Evolutionary conservation across 495 filamentous ascomycete genomes (phyloP).

Genomic region (Penicillium maclennaniae): DNA sequence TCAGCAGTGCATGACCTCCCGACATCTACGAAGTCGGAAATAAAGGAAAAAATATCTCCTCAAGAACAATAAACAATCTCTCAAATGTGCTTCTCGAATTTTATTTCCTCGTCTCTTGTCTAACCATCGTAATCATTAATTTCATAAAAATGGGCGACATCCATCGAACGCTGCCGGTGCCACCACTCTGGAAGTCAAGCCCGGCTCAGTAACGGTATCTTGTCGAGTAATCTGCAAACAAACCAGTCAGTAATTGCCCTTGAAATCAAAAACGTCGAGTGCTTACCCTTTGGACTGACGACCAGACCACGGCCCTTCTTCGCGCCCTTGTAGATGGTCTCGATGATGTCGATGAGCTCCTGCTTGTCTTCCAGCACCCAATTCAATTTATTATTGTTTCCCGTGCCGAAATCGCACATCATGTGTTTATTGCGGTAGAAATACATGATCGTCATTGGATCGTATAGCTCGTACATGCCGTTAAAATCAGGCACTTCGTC

Average conservation of each 20-base stretch:
- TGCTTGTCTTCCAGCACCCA: conserved; percentile 98
- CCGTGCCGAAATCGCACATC: conserved; percentile 96
- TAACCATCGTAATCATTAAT: conserved; percentile 15
- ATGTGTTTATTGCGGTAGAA: conserved; percentile 99
- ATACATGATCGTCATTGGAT: conserved; percentile 74
- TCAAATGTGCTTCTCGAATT: neutral
- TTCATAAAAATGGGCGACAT: conserved; percentile 12
- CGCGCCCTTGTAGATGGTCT: conserved; percentile 94
- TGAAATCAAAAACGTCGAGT: neutral
- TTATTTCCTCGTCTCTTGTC: conserved; percentile 6
- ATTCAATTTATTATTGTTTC: conserved; percentile 98
- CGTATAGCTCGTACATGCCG: conserved; percentile 82
- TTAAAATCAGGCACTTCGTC: conserved; percentile 97
- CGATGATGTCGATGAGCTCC: conserved; percentile 96
- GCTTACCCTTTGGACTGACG: conserved; percentile 80
- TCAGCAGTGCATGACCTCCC: neutral
- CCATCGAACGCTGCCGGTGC: neutral
- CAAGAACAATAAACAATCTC: neutral
- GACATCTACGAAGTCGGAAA: neutral
- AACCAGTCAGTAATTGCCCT: conserved; percentile 11
- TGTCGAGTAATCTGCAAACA: conserved; percentile 67
- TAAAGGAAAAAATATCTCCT: neutral
- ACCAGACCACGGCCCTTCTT: conserved; percentile 96
- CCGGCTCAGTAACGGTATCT: conserved; percentile 67
- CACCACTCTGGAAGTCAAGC: neutral